Base-by-base conservation (phyloP, 495 filamentous ascomycete species). In the Annulohypoxylon bovei region DNA sequence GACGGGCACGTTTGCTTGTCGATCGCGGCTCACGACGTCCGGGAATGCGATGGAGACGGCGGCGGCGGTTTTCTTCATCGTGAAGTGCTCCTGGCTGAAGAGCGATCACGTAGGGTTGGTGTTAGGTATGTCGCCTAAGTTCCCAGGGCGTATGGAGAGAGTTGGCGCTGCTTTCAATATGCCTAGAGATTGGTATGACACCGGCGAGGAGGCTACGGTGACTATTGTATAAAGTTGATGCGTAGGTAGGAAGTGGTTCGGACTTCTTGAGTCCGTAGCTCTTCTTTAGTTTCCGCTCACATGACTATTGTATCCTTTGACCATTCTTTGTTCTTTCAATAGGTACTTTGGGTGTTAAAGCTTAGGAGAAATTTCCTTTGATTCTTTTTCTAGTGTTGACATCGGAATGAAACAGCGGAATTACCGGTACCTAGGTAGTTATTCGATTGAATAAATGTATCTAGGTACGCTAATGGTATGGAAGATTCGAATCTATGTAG, bases 51-150 rank as follows among this genome's bases (percentile, higher is more conserved):
- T 70, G 23, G 61, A 70, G 49, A 62, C 61, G 11, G 30, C n/a
- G 25, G 68, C 68, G 0, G 57, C 50, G 3, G 62, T 71, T 54
- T 56, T 71, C 68, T 67, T 52, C 20, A 33, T 67, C 22, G 50
- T 58, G 12, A 71, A 39, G 44, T 39, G 42, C 4, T 42, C 14
- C n/a, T 62, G 57, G 68, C 42, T 62, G 40, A 58, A 46, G 16
- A 57, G 30, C 6, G 50, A 62, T 32, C 62, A 71, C 18, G 44
- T 67, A 32, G 62, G 68, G 3, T 37, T 66, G 30, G 61, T 71
- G 28, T 27, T 66, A 44, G 57, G 62, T 22, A 62, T 58, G 30
- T 66, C 62, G 18, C 62, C 57, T 8, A 71, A 52, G 32, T 58
- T 42, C 16, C 68, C 56, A 7, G 55, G 49, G 12, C 47, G 20